Conservation (phyloP, 805 yeast genomes). For the Cephaloascus albidus region DNA sequence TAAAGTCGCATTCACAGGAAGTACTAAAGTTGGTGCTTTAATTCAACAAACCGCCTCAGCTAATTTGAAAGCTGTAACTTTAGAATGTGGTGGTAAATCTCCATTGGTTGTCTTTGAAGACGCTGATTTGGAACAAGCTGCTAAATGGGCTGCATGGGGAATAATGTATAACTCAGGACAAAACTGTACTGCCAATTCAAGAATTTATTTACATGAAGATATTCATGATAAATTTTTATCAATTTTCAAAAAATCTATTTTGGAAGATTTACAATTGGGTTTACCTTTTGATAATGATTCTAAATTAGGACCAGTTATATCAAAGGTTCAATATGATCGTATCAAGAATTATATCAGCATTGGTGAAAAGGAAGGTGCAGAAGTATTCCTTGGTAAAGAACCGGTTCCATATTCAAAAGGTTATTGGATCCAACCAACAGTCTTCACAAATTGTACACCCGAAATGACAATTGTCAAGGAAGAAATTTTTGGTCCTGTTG, state of each 20-base stretch:
- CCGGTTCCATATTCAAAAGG: slow-evolving; percentile 9
- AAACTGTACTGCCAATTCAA: slow-evolving; percentile 20
- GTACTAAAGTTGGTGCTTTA: slow-evolving; percentile 33
- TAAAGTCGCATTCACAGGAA: slow-evolving; percentile 38
- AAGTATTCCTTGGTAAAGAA: slow-evolving; percentile 16
- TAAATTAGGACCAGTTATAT: slow-evolving; percentile 19
- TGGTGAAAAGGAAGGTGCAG: slow-evolving; percentile 20
- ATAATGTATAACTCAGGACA: slow-evolving; percentile 20
- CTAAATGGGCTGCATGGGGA: slow-evolving; percentile 5
- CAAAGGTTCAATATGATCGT: slow-evolving; percentile 12
- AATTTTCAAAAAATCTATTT: slow-evolving; percentile 14
- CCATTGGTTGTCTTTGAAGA: slow-evolving; percentile 45
- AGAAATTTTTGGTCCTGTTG: slow-evolving; percentile 19
- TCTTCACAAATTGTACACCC: slow-evolving; percentile 15
- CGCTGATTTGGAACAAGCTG: slow-evolving; percentile 43
- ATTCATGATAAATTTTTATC: slow-evolving; percentile 16
- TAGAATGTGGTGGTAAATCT: slow-evolving; percentile 56
- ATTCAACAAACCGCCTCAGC: slow-evolving; percentile 30
- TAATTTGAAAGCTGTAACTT: slow-evolving; percentile 49
- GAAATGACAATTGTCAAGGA: slow-evolving; percentile 15
- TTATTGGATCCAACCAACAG: slow-evolving; percentile 17
- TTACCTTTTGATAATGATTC: slow-evolving; percentile 16
- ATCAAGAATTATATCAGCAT: slow-evolving; percentile 11
- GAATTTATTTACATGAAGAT: slow-evolving; percentile 17
- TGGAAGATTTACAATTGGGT: slow-evolving; percentile 14